These are phyloP conservation scores for Calycina marina DNA, from an alignment of 2,329 filamentous ascomycete species.

Conservation along the genomic window DNA sequence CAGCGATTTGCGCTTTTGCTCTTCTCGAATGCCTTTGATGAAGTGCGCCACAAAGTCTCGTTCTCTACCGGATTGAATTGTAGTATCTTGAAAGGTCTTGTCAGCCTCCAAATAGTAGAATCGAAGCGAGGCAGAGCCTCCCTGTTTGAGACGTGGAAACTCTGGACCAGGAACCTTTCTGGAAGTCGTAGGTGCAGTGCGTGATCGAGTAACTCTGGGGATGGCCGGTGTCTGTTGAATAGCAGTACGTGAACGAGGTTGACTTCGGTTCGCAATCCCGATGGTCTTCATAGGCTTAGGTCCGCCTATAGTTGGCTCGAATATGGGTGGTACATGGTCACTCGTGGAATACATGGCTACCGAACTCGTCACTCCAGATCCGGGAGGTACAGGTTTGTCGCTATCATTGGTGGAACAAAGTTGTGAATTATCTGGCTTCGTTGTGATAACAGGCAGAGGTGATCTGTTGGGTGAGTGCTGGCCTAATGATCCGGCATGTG, in stretches of 20 bases:
- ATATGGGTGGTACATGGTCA: no score
- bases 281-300: neutral
- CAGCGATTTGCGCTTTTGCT: conserved; percentile 6
- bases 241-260: conserved; percentile 4
- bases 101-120: neutral
- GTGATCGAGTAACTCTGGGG: neutral
- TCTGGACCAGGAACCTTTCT: no score
- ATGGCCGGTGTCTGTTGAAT: neutral
- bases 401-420: no score
- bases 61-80: conserved; percentile 1
- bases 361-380: no score
- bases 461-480: no score
- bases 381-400: no score
- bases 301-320: neutral
- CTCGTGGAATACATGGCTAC: no score
- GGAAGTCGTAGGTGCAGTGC: neutral
- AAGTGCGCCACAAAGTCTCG: conserved; percentile 11
- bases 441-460: no score
- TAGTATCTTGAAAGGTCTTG: neutral
- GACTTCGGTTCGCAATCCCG: conserved; percentile 5
- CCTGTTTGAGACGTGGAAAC: conserved; percentile 1
- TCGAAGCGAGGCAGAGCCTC: neutral
- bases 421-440: no score
- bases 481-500: no score
- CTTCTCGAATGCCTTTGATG: conserved; percentile 9